phyloP scores from a whole-genome alignment of 176 grass and related monocot genomes.

The Chrysopogon serrulatus region DNA sequence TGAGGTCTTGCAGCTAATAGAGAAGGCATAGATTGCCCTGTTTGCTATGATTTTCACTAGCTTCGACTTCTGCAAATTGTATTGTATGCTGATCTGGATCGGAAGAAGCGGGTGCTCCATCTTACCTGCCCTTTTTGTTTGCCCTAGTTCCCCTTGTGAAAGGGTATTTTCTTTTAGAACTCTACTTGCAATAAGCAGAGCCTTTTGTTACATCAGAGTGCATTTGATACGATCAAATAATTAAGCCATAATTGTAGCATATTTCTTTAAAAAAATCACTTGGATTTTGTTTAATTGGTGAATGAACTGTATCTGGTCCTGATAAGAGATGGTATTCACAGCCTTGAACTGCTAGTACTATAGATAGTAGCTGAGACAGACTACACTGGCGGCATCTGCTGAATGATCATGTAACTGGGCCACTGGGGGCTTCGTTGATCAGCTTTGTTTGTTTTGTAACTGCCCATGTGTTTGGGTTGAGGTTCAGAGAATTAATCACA shows the following conservation, averaged over 20 bases:
- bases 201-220: neutral
- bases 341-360: neutral
- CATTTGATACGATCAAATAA: slow-evolving; percentile 23
- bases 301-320: neutral
- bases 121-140: slow-evolving; percentile 4
- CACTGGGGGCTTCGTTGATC: neutral
- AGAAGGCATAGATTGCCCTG: slow-evolving; percentile 28
- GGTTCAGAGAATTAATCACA: neutral
- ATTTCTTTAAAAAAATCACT: neutral
- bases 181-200: slow-evolving; percentile 37
- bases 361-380: neutral
- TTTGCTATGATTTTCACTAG: slow-evolving; percentile 9
- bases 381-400: neutral
- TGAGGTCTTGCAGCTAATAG: slow-evolving; percentile 51
- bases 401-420: neutral
- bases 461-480: neutral
- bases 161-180: slow-evolving; percentile 31
- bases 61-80: slow-evolving; percentile 25
- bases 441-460: neutral
- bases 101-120: slow-evolving; percentile 18
- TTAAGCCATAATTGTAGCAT: slow-evolving; percentile 20
- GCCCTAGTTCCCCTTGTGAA: neutral
- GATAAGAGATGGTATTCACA: neutral
- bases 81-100: slow-evolving; percentile 40
- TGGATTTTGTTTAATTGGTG: neutral